A percentile compares a stretch with the other conserved stretches of the same genome.
These are phyloP conservation scores for Pelargonium fulgidum DNA, from an alignment of 441 rosid species.

Conservation along the genomic window DNA sequence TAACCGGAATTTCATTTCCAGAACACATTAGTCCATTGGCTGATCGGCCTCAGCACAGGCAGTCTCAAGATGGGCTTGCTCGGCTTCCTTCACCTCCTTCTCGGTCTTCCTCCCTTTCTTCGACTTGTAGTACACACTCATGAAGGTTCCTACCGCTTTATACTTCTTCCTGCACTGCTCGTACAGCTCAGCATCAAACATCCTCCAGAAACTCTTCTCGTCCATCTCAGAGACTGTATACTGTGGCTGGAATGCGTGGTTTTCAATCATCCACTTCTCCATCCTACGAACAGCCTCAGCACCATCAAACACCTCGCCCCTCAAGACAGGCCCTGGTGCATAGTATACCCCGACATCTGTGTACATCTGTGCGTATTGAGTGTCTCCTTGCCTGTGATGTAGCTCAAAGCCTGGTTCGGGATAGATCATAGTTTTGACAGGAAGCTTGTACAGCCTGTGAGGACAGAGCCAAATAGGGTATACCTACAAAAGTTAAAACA, in stretches of 20 bases:
- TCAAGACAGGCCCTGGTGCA: constrained; percentile 75
- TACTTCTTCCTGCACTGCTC: constrained; percentile 82
- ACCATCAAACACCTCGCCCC: constrained; percentile 89
- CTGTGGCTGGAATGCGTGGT: constrained; percentile 91
- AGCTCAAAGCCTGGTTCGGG: constrained; percentile 91
- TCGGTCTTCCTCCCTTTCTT: constrained; percentile 99
- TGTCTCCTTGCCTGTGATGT: constrained; percentile 81
- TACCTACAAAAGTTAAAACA: constrained; percentile 32
- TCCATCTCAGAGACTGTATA: constrained; percentile 87
- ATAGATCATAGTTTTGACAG: constrained; percentile 76
- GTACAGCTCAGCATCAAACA: constrained; percentile 82
- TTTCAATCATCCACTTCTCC: constrained; percentile 92
- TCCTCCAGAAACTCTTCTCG: constrained; percentile 95
- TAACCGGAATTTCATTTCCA: constrained; percentile 1
- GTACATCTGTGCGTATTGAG: constrained; percentile 83
- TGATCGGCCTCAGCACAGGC: constrained; percentile 58
- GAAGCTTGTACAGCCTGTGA: constrained; percentile 76
- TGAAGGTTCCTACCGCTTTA: constrained; percentile 88
- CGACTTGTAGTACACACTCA: constrained; percentile 92
- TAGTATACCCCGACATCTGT: constrained; percentile 95
- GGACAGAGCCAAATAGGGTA: constrained; percentile 98
- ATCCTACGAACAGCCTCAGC: constrained; percentile 68
- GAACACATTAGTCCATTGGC: constrained; percentile 21
- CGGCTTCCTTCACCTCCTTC: constrained; percentile 94
- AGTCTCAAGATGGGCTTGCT: constrained; percentile 78